Percentiles rank a stretch among this genome's conserved stretches.
Conservation (phyloP, 257 asterid genomes). For the Orobanche coerulescens region DNA sequence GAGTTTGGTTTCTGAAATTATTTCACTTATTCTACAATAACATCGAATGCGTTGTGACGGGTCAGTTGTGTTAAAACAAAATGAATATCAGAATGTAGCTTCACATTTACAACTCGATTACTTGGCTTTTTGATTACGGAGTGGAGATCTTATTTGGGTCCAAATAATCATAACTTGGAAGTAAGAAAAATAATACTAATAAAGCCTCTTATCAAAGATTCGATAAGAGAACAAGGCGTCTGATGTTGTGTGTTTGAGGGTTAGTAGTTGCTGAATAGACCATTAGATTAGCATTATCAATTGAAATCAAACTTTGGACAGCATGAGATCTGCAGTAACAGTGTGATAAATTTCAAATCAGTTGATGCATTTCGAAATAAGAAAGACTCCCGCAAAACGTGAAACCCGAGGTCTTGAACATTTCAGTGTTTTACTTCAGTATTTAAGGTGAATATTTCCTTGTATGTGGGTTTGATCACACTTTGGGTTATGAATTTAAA, state of each 20-base stretch:
- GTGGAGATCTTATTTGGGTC: no score
- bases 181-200: background rate
- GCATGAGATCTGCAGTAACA: background rate
- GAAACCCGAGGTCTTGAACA: no score
- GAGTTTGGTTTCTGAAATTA: background rate
- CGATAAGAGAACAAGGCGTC: no score
- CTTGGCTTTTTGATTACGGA: no score
- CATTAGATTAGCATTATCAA: constrained; percentile 7
- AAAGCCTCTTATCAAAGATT: background rate
- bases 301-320: constrained; percentile 4
- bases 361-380: background rate
- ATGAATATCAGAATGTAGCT: background rate
- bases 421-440: background rate
- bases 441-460: background rate
- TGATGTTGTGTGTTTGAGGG: background rate
- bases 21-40: background rate
- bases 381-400: background rate
- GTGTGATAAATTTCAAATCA: constrained; percentile 1
- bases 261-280: background rate
- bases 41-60: no score
- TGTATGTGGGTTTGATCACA: constrained; percentile 3
- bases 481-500: background rate
- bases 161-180: background rate
- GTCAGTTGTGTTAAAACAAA: background rate
- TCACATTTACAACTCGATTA: no score